Percentiles rank a stretch among this genome's conserved stretches.
These are phyloP conservation scores for Solanum ahanhuiri DNA, from an alignment of 257 asterid species.

Conservation along the genomic window DNA sequence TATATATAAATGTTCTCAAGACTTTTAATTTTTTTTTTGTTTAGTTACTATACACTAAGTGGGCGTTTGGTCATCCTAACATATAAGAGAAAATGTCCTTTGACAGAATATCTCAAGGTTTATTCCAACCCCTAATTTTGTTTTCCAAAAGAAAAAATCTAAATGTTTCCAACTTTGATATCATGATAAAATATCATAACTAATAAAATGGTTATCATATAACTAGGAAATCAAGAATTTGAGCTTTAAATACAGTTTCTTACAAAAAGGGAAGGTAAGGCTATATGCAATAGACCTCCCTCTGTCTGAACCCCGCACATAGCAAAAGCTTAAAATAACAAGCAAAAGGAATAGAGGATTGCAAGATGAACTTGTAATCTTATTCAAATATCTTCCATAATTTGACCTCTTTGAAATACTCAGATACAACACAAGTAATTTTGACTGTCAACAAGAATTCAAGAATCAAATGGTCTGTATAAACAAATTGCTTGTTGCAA, in stretches of 20 bases:
- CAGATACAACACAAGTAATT: background rate
- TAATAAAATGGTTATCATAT: background rate
- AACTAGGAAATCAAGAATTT: accelerated
- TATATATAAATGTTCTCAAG: no score
- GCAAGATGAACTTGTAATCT: background rate
- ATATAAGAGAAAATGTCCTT: background rate
- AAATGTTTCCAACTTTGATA: no score
- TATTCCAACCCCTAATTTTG: background rate
- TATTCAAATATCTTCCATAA: background rate
- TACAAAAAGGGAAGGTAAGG: accelerated
- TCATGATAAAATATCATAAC: no score
- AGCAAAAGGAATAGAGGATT: background rate
- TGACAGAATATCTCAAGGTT: background rate
- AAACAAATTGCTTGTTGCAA: background rate
- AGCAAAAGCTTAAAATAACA: background rate
- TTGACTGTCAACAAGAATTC: background rate
- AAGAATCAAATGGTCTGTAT: background rate
- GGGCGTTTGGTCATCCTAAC: background rate
- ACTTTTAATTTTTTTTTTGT: no score
- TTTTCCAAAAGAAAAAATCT: no score
- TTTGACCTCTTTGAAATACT: background rate
- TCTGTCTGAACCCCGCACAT: background rate
- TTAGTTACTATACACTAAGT: background rate
- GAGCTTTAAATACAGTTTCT: background rate
- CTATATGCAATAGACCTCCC: background rate